Evolutionary conservation across 148 eudicot species (phyloP), one percentile per base, ranked within the genome.

Genomic region (Fagopyrum tataricum): DNA sequence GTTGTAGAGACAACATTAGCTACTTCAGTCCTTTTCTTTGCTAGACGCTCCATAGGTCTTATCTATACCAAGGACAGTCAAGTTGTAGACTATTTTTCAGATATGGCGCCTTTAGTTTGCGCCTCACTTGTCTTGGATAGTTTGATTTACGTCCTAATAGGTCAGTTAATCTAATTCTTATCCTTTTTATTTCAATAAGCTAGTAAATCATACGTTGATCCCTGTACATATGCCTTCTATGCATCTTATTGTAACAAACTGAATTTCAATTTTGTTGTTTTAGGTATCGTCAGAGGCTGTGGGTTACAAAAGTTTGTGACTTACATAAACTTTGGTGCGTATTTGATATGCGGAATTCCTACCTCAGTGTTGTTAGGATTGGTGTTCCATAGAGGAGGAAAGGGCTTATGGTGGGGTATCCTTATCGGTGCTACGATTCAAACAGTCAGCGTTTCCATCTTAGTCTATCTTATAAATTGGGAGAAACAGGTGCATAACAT

Each of bases 231-330:
- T n/a, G n/a, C n/a, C n/a, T n/a, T n/a, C n/a, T n/a, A n/a, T n/a
- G n/a, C n/a, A n/a, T n/a, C n/a, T n/a, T n/a, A n/a, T n/a, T n/a
- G n/a, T n/a, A n/a, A n/a, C n/a, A n/a, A n/a, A n/a, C n/a, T 64
- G 0, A 37, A 39, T 72, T 13, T 70, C 37, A 0, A 44, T 13
- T 9, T 46, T 46, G 10, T 13, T 46, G 37, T 3, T 31, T 46
- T 46, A 89, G 94, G 91, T 4, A 81, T 78, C 41, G 85, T 81
- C 7, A 85, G 91, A 85, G 94, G 94, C 40, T 83, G 95, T 78
- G 95, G 95, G 17, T 72, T 78, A 84, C 91, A 90, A 73, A 86
- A 86, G 72, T 78, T 87, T 42, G 91, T 88, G 15, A 90, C 95
- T 1, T 62, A 73, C 56, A 81, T 88, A 7, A 90, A 87, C 64